Evolutionary conservation across 441 rosid species (phyloP).

Genomic region (Kokia cookei): DNA sequence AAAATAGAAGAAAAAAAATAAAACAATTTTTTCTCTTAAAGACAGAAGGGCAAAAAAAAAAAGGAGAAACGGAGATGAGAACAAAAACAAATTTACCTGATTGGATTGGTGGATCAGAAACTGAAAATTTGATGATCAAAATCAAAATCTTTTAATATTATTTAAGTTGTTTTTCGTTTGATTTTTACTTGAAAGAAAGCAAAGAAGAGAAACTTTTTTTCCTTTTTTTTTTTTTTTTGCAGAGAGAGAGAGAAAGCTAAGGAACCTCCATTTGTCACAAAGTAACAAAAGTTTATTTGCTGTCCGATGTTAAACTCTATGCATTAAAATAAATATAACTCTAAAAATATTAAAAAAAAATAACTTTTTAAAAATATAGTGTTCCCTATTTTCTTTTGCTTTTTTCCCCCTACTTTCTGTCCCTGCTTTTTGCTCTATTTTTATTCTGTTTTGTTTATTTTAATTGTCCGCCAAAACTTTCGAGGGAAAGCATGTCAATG

Average conservation of each 20-base stretch:
- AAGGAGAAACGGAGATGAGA: background rate
- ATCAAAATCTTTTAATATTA: background rate
- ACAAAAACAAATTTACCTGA: constrained; percentile 14
- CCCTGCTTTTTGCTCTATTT: background rate
- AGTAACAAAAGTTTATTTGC: constrained; percentile 40
- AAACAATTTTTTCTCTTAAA: background rate
- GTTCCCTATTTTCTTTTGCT: background rate
- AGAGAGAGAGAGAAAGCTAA: constrained; percentile 23
- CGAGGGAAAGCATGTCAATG: background rate
- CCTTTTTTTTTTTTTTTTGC: background rate
- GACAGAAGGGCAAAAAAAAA: background rate
- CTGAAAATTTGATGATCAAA: background rate
- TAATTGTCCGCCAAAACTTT: background rate
- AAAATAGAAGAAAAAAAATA: background rate
- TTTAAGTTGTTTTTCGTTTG: no score
- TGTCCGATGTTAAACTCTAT: constrained; percentile 45
- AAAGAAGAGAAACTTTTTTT: constrained; percentile 13
- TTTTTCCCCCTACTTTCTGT: no score
- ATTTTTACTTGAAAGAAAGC: background rate
- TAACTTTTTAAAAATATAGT: background rate
- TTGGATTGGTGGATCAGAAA: constrained; percentile 6
- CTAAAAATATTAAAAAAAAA: no score
- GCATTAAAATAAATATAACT: constrained; percentile 14
- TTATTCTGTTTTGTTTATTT: background rate
- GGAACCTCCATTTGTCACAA: constrained; percentile 67